Conservation (phyloP, 768 basidiomycete species). For the Lactarius sp. region DNA sequence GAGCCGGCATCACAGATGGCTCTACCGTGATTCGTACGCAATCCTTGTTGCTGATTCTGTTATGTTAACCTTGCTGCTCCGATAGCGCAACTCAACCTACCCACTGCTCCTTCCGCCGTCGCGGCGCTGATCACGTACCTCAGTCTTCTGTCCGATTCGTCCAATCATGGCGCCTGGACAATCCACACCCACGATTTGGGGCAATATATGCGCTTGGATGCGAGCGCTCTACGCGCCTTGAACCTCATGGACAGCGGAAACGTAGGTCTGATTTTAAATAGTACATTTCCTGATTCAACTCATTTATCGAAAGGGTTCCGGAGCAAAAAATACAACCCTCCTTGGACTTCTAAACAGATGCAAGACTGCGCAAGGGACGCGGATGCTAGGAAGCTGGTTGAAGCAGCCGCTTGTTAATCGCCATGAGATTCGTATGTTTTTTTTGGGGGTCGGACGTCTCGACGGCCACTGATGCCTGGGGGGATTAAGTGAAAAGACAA, state of each 20-base stretch:
- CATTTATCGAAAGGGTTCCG: conserved; percentile 40
- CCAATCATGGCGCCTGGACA: conserved; percentile 75
- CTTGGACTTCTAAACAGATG: conserved; percentile 91
- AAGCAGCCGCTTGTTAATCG: conserved; percentile 94
- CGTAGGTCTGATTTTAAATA: conserved; percentile 31
- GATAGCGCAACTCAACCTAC: conserved; percentile 74
- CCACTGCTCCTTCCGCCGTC: conserved; percentile 73
- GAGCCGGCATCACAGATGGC: conserved; percentile 5
- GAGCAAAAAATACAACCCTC: conserved; percentile 78
- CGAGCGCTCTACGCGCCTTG: conserved; percentile 87
- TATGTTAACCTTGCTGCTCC: background rate
- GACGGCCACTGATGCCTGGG: background rate
- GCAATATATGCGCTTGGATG: conserved; percentile 94
- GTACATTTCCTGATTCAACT: background rate
- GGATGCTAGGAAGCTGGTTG: conserved; percentile 86
- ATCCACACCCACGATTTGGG: conserved; percentile 85
- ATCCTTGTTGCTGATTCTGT: background rate
- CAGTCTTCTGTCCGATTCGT: conserved; percentile 66
- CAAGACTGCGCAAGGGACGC: conserved; percentile 91
- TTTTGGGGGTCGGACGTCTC: background rate
- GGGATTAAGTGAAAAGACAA: conserved; percentile 67
- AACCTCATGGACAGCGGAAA: conserved; percentile 65
- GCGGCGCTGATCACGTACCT: conserved; percentile 82
- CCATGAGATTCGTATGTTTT: conserved; percentile 77
- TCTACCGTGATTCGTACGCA: conserved; percentile 14